Base-by-base conservation (phyloP, 108 stramenopile genomes). In the Cyclotella sp. region DNA sequence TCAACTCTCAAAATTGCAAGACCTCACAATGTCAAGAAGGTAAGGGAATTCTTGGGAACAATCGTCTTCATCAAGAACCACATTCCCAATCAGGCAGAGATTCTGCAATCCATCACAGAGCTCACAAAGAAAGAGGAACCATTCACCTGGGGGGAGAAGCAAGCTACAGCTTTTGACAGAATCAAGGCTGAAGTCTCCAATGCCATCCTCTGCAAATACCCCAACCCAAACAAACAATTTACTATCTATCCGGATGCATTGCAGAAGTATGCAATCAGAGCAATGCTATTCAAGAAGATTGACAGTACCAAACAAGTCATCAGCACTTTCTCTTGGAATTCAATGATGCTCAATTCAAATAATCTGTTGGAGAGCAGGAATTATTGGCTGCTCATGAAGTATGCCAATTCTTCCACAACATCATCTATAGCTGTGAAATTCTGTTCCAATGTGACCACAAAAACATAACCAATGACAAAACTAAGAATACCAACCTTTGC, bases 221-320 rank as follows among this genome's bases (percentile, higher is more conserved):
- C 85, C 1, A 75, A 88, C 60, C 63, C 70, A 21, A 64, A 45
- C 57, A 39, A 79, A 59, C 67, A 63, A 9, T 85, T 85, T 43
- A 58, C 41, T n/a, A 76, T 88, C 11, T 69, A 79, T 52, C 78
- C 84, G 1, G 85, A 88, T 45, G 79, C 85, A 19, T 58, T 43
- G 19, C 65, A 85, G 12, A 46, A 8, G 0, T 75, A 70, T 29
- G 78, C 83, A 46, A 72, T 84, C 16, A 85, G 85, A 29, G 85
- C 60, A 55, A 64, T 84, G 4, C 73, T 85, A 13, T 14, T 40
- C 0, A 84, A 88, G 47, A 63, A 83, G 3, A 8, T 5, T 16
- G 3, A 62, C 1, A 30, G 34, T 3, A 8, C 24, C 0, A 75
- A 77, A 12, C 22, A 45, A 43, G 62, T 73, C 8, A 22, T 81